phyloP scores from a whole-genome alignment of 805 yeast genomes.

The Saccharomycopsis guyanensis region DNA sequence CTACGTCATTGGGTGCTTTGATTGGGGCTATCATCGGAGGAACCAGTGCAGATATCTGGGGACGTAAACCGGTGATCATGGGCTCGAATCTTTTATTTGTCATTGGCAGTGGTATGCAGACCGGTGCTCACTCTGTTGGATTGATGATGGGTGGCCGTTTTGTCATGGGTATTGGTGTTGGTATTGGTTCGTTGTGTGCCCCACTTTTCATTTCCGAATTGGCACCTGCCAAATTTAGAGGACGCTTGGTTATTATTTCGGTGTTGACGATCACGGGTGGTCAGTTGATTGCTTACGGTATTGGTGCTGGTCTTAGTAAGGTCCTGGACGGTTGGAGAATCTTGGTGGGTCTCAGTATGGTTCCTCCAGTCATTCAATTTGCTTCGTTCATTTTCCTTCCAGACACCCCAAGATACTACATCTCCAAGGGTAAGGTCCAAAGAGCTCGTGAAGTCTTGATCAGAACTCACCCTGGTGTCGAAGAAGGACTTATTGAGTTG shows the following conservation, averaged over 20 bases:
- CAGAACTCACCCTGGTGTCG: slow-evolving; percentile 54
- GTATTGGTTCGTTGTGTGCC: slow-evolving; percentile 86
- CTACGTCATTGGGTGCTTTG: slow-evolving; percentile 90
- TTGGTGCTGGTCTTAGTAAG: slow-evolving; percentile 76
- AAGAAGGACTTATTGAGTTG: slow-evolving; percentile 54
- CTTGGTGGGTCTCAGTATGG: slow-evolving; percentile 80
- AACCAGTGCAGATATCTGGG: slow-evolving; percentile 68
- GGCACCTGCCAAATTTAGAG: slow-evolving; percentile 91
- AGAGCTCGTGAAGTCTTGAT: slow-evolving; percentile 60
- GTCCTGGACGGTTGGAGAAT: slow-evolving; percentile 88
- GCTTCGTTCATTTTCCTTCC: slow-evolving; percentile 78
- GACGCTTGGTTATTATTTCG: slow-evolving; percentile 82
- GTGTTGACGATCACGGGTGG: slow-evolving; percentile 92
- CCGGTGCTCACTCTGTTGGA: slow-evolving; percentile 77
- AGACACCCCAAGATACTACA: slow-evolving; percentile 88
- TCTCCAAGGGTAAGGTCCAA: slow-evolving; percentile 58
- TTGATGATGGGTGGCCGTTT: slow-evolving; percentile 89
- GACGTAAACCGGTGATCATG: slow-evolving; percentile 79
- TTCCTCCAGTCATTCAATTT: slow-evolving; percentile 79
- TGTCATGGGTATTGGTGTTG: slow-evolving; percentile 94
- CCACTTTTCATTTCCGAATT: slow-evolving; percentile 88
- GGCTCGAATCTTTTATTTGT: slow-evolving; percentile 76
- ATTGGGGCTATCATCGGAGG: slow-evolving; percentile 78
- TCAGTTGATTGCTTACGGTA: slow-evolving; percentile 87
- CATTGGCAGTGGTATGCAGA: slow-evolving; percentile 78